Base-by-base conservation (phyloP, 2,329 filamentous ascomycete genomes). In the Capronia epimyces region DNA sequence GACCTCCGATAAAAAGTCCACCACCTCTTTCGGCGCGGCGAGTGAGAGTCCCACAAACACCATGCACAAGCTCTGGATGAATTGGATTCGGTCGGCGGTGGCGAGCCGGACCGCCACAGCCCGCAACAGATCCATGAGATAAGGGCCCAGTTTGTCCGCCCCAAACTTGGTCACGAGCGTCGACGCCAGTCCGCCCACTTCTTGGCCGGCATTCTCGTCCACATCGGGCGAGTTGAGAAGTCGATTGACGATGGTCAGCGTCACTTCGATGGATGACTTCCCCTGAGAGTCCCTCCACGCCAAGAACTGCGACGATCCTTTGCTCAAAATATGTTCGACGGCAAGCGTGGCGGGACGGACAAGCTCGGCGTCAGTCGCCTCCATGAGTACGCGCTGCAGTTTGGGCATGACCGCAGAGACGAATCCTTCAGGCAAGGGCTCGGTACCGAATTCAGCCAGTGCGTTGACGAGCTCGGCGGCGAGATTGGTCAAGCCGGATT, bases 151-250 rank as follows among this genome's bases (percentile, higher is more conserved):
- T 48, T 87, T 82, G 65, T 95, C 90, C 31, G 89, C 84, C 9
- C 93, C 93, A 45, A 91, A 93, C 70, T 93, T 95, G 70, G 97
- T 91, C 1, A 98, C 93, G 22, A 98, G 76, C 69, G 95, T 90
- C 1, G 91, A 91, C 3, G 93, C 93, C 58, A 98, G 80, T 13
- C 89, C 89, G 60, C 93, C 93, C 37, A 98, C 90, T 71, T 98
- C 91, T n/a, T 89, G 88, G 3, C 91, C 93, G 15, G 89, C 87
- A 63, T 91, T 89, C 63, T 98, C 93, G 63, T 94, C 87, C n/a
- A 97, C 84, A 1, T 78, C 71, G 1, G 87, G 85, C 2, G 87
- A 84, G 24, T 98, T 79, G 3, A 98, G 79, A 42, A 91, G 87
- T 66, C 96, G 93, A 31, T 62, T 57, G 56, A 98, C 89, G 61